Conservation (phyloP, 1,284 basidiomycete genomes). For the Nidula niveotomentosa region DNA sequence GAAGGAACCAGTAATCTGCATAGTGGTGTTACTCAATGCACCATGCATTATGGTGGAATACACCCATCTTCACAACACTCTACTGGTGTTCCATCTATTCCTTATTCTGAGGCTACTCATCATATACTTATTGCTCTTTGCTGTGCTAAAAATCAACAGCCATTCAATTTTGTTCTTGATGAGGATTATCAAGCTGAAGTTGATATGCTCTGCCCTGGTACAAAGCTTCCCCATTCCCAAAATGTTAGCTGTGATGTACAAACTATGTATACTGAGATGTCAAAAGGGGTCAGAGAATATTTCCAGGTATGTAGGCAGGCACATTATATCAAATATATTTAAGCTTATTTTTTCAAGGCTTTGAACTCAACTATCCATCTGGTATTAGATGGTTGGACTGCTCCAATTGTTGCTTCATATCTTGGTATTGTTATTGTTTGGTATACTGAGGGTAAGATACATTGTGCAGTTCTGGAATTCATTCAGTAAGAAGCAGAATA, state of each 20-base stretch:
- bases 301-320: conserved; percentile 19
- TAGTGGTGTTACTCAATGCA: background rate
- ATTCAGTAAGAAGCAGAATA: conserved; percentile 20
- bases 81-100: background rate
- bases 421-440: conserved; percentile 25
- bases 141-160: conserved; percentile 5
- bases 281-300: conserved; percentile 15
- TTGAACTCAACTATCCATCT: conserved; percentile 16
- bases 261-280: conserved; percentile 13
- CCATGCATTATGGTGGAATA: background rate
- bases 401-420: conserved; percentile 18
- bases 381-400: conserved; percentile 26
- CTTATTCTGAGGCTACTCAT: background rate
- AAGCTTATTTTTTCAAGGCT: conserved; percentile 6
- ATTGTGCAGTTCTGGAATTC: conserved; percentile 24
- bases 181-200: conserved; percentile 19
- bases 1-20: background rate
- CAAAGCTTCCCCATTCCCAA: conserved; percentile 15
- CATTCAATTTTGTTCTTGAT: conserved; percentile 20
- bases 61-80: background rate
- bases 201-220: conserved; percentile 19
- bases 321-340: background rate
- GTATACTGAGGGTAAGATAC: conserved; percentile 17
- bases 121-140: conserved; percentile 5
- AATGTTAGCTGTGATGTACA: conserved; percentile 22